Evolutionary conservation across 2,329 filamentous ascomycete genomes (phyloP), one percentile per base, ranked within the genome.

Genomic region (Claviceps humidiphila): DNA sequence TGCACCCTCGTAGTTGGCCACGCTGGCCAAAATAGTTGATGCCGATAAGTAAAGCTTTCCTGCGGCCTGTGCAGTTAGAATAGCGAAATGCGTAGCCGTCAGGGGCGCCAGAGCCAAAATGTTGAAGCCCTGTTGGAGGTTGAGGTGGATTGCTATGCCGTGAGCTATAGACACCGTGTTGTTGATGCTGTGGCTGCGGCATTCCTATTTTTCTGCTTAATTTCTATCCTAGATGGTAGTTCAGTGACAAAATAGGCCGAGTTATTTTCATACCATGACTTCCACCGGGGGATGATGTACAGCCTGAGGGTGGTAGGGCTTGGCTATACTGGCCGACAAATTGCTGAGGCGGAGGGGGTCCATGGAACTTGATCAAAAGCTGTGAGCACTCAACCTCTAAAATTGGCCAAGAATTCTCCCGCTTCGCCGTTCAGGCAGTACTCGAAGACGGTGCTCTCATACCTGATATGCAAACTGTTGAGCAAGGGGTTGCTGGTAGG

Each of bases 21-120:
- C 87, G 82, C 70, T 96, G 90, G 50, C 86, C 84, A 65, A 96
- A 96, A 71, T 97, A 96, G 71, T 96, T 96, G 74, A 96, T 95
- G 52, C 91, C 91, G 59, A 96, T 91, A 55, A 97, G 70, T 34
- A 96, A 73, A 4, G 90, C 91, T 72, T 96, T 96, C 64, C 90
- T 77, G 61, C 83, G 81, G 46, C 90, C 91, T 5, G 86, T 94
- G 66, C 90, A 97, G 58, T 85, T 85, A 47, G 89, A 95, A 69
- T 96, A 96, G 68, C 91, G 87, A 69, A 90, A 97, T 45, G 76
- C 81, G 68, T 95, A 95, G 60, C 77, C 77, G 57, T 81, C 76
- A 17, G 89, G 89, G 14, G 90, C 89, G 53, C 89, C 89, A 55
- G 82, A 75, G 52, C 89, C 87, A 63, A 93, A 93, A 56, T 77